Evolutionary conservation across 352 stramenopile genomes (phyloP).

Genomic region (Plasmopara muralis): DNA sequence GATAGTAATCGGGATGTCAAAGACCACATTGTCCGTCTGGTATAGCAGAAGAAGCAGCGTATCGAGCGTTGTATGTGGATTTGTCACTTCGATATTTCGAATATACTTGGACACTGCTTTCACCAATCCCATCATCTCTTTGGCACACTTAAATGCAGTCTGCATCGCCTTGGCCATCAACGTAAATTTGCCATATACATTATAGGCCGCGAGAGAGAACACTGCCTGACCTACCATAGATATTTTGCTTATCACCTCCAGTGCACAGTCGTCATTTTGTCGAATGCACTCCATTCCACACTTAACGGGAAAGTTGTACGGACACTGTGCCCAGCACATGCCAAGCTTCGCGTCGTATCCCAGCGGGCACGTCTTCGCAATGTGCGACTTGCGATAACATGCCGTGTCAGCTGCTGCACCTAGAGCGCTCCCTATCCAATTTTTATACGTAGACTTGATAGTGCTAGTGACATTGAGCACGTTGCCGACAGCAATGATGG

Average conservation of each 20-base stretch:
- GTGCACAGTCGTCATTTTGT: slow-evolving; percentile 36
- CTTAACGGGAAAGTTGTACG: slow-evolving; percentile 27
- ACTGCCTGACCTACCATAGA: slow-evolving; percentile 17
- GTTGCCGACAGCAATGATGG: slow-evolving; percentile 4
- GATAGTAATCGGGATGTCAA: slow-evolving; percentile 43
- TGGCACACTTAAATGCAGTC: slow-evolving; percentile 29
- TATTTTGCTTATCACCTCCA: slow-evolving; percentile 31
- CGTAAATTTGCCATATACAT: slow-evolving; percentile 26
- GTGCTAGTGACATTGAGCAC: slow-evolving; percentile 20
- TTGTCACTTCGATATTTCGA: slow-evolving; percentile 22
- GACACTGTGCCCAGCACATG: slow-evolving; percentile 38
- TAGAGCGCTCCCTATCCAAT: slow-evolving; percentile 28
- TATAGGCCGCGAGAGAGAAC: slow-evolving; percentile 21
- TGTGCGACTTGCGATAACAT: slow-evolving; percentile 32
- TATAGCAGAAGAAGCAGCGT: slow-evolving; percentile 34
- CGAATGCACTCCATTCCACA: slow-evolving; percentile 42
- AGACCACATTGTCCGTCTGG: slow-evolving; percentile 37
- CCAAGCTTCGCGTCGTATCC: slow-evolving; percentile 26
- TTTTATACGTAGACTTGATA: slow-evolving; percentile 26
- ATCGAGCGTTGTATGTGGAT: slow-evolving; percentile 27
- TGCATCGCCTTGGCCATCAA: slow-evolving; percentile 26
- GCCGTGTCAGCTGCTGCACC: slow-evolving; percentile 16
- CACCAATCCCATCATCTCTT: slow-evolving; percentile 32
- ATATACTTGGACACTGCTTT: slow-evolving; percentile 32
- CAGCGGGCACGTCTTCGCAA: slow-evolving; percentile 25